Conservation (phyloP, 805 yeast species). For the Cyberlindnera bimundalis region DNA sequence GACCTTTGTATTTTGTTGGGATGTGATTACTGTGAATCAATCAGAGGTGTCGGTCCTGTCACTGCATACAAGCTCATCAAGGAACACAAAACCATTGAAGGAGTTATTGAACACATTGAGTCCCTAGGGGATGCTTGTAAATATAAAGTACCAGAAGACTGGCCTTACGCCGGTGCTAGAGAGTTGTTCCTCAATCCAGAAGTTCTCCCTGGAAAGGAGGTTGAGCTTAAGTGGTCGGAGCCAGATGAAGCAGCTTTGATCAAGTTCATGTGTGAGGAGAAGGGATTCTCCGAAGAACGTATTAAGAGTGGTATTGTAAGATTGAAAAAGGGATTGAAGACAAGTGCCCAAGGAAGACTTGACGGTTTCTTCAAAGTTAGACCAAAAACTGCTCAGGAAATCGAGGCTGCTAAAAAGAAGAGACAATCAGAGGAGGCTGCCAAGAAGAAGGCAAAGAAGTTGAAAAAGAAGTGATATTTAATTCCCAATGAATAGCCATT, state of each 20-base stretch:
- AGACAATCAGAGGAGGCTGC: constrained; percentile 29
- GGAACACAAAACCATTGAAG: constrained; percentile 80
- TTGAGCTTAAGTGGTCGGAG: constrained; percentile 78
- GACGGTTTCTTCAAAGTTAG: constrained; percentile 85
- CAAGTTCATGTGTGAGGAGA: constrained; percentile 77
- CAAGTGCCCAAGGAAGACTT: constrained; percentile 85
- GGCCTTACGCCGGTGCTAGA: constrained; percentile 91
- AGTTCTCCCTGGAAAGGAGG: constrained; percentile 55
- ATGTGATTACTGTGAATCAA: constrained; percentile 96
- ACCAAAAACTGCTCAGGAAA: constrained; percentile 47
- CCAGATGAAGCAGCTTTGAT: constrained; percentile 85
- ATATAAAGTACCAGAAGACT: constrained; percentile 84
- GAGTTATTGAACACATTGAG: constrained; percentile 65
- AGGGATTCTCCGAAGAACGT: constrained; percentile 92
- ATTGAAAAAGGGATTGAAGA: constrained; percentile 75
- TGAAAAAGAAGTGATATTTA: constrained; percentile 17
- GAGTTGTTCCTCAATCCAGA: constrained; percentile 82
- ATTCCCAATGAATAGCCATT: background rate
- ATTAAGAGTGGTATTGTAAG: constrained; percentile 84
- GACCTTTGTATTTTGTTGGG: constrained; percentile 93
- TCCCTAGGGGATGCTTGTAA: constrained; percentile 56
- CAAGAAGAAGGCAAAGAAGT: constrained; percentile 26
- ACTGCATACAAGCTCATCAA: constrained; percentile 86
- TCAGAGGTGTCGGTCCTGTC: constrained; percentile 93
- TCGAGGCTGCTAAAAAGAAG: constrained; percentile 30